phyloP scores from a whole-genome alignment of 768 basidiomycete species.

The Amanita molliuscula region DNA sequence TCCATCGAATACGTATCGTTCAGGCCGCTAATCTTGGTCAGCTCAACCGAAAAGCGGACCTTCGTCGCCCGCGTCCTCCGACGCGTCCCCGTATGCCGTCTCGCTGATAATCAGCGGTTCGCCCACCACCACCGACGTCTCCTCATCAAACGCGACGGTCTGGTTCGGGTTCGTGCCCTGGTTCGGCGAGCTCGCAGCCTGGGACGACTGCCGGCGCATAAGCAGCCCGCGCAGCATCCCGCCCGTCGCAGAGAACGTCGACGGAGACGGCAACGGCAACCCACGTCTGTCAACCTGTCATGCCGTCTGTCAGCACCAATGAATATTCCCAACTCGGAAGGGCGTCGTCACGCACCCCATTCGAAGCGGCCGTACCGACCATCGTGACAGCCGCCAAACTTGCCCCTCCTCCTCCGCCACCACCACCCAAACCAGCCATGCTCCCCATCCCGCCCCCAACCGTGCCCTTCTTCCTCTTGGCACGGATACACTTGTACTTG shows the following conservation, averaged over 20 bases:
- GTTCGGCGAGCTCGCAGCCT: conserved; percentile 37
- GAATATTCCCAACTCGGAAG: not conserved
- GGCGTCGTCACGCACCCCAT: conserved; percentile 53
- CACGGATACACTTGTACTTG: conserved; percentile 78
- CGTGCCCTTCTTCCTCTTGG: conserved; percentile 58
- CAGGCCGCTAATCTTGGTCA: conserved; percentile 83
- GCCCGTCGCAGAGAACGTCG: conserved; percentile 54
- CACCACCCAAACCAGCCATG: conserved; percentile 8
- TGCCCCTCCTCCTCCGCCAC: conserved; percentile 21
- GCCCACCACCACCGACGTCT: conserved; percentile 29
- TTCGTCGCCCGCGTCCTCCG: conserved; percentile 90
- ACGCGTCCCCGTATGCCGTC: conserved; percentile 67
- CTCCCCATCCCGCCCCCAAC: conserved; percentile 28
- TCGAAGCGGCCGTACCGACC: conserved; percentile 74
- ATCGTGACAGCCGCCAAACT: conserved; percentile 69
- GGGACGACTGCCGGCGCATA: conserved; percentile 86
- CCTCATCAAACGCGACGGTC: conserved; percentile 32
- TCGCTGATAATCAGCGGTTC: conserved; percentile 37
- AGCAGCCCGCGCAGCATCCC: conserved; percentile 83
- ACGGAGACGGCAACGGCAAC: conserved; percentile 71
- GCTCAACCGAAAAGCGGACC: conserved; percentile 91
- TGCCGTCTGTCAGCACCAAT: conserved; percentile 4
- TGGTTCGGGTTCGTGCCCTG: conserved; percentile 9
- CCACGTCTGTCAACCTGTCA: conserved; percentile 82
- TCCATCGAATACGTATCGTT: conserved; percentile 89